These are phyloP conservation scores for Arthrobotrys sinensis DNA, from an alignment of 2,329 filamentous ascomycete species.

Conservation along the genomic window DNA sequence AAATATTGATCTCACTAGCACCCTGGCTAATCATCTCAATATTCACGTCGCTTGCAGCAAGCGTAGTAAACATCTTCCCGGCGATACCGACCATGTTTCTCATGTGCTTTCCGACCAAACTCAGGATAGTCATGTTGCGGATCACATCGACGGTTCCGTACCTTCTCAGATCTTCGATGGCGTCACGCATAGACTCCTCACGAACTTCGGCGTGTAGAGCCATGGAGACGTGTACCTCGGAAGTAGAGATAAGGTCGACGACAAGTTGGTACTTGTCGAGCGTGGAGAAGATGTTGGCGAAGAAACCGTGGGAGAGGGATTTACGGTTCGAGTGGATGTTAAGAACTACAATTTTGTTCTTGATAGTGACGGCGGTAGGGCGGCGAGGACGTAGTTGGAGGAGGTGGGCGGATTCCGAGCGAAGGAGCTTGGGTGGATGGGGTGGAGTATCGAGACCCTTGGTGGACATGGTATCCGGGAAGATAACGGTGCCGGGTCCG, in stretches of 20 bases:
- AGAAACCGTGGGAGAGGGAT: slow-evolving; percentile 94
- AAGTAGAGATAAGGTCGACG: slow-evolving; percentile 95
- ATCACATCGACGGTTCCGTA: slow-evolving; percentile 93
- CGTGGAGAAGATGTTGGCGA: slow-evolving; percentile 92
- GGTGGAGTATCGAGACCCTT: slow-evolving; percentile 70
- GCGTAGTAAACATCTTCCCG: slow-evolving; percentile 92
- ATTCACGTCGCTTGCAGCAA: slow-evolving; percentile 94
- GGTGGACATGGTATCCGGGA: slow-evolving; percentile 77
- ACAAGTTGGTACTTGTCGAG: slow-evolving; percentile 88
- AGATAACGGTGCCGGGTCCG: slow-evolving; percentile 83
- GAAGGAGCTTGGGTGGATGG: slow-evolving; percentile 63
- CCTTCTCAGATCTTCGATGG: slow-evolving; percentile 80
- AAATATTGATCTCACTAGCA: slow-evolving; percentile 99
- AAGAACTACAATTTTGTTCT: slow-evolving; percentile 95
- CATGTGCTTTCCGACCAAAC: slow-evolving; percentile 93
- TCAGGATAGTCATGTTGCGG: slow-evolving; percentile 93
- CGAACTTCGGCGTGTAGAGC: slow-evolving; percentile 87
- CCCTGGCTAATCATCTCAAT: slow-evolving; percentile 99
- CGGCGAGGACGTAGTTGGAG: slow-evolving; percentile 74
- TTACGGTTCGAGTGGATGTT: slow-evolving; percentile 99
- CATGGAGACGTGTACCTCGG: slow-evolving; percentile 97
- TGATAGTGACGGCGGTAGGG: slow-evolving; percentile 94
- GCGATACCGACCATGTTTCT: slow-evolving; percentile 97
- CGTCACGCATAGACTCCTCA: slow-evolving; percentile 76
- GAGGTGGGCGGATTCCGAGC: slow-evolving; percentile 54